Evolutionary conservation across 2,329 filamentous ascomycete genomes (phyloP).

Genomic region (Fusarium chlamydosporum): DNA sequence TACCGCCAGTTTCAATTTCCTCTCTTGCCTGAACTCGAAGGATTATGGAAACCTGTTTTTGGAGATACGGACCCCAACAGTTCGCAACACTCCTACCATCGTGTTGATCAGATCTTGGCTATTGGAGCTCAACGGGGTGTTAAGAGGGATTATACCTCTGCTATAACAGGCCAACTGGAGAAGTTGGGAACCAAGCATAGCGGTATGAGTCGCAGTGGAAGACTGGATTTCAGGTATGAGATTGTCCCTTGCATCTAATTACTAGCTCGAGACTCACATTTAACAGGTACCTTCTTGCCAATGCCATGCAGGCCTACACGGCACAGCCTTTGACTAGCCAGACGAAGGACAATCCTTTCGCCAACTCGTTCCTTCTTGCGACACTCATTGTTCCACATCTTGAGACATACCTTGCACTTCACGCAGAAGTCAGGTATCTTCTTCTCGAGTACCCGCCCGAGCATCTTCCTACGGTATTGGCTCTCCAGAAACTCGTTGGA

Average conservation of each 20-base stretch:
- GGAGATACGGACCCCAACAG: constrained; percentile 53
- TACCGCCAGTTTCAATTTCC: constrained; percentile 65
- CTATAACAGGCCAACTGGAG: constrained; percentile 67
- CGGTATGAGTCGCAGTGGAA: constrained; percentile 66
- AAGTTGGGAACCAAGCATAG: constrained; percentile 66
- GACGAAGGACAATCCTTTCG: constrained; percentile 67
- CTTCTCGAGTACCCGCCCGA: constrained; percentile 71
- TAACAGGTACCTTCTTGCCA: constrained; percentile 70
- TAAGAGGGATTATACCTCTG: constrained; percentile 63
- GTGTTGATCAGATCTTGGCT: constrained; percentile 71
- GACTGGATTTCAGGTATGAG: constrained; percentile 70
- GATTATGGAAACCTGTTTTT: constrained; percentile 68
- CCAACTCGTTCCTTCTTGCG: constrained; percentile 68
- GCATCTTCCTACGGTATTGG: constrained; percentile 69
- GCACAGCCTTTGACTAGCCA: constrained; percentile 65
- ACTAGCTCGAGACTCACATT: constrained; percentile 21
- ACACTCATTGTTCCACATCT: constrained; percentile 72
- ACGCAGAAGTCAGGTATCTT: constrained; percentile 68
- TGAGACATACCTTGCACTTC: constrained; percentile 69
- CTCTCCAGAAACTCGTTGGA: constrained; percentile 70
- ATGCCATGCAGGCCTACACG: constrained; percentile 71
- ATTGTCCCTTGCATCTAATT: neutral
- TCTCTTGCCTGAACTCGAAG: constrained; percentile 64
- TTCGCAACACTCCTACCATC: constrained; percentile 54
- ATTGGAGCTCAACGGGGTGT: constrained; percentile 71